phyloP scores from a whole-genome alignment of 306 rosid species.

The Glycine soja region DNA sequence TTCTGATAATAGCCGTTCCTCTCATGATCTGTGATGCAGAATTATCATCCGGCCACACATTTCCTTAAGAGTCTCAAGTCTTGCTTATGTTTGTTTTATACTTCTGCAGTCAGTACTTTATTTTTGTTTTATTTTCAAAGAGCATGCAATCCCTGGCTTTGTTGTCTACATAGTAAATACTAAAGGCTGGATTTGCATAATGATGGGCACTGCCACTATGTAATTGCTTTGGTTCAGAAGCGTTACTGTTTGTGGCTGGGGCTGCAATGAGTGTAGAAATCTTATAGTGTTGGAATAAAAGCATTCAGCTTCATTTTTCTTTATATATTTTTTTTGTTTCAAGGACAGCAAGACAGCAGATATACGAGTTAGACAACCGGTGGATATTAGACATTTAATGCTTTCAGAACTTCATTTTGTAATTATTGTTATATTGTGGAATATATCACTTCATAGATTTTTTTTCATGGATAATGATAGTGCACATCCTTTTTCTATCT shows the following conservation, averaged over 20 bases:
- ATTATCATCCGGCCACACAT: not conserved
- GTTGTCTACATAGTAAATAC: not conserved
- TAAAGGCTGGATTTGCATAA: conserved; percentile 30
- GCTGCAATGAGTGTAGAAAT: conserved; percentile 29
- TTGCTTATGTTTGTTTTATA: conserved; percentile 45
- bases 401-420: conserved; percentile 42
- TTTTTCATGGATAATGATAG: not conserved
- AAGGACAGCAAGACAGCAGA: not conserved
- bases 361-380: conserved; percentile 1
- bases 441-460: not conserved
- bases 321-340: not conserved
- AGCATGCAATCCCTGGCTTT: conserved; percentile 34
- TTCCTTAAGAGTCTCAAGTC: conserved; percentile 30
- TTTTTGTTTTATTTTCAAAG: conserved; percentile 25
- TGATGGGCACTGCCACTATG: conserved; percentile 23
- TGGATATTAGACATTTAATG: conserved; percentile 33
- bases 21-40: conserved; percentile 51
- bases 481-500: not conserved
- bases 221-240: conserved; percentile 35
- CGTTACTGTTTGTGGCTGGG: conserved; percentile 31
- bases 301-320: conserved; percentile 22
- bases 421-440: conserved; percentile 35
- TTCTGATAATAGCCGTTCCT: conserved; percentile 56
- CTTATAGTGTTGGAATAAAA: conserved; percentile 32
- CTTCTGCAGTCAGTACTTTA: conserved; percentile 31